These are phyloP conservation scores for Puccinia horiana DNA, from an alignment of 1,284 basidiomycete species.

Conservation along the genomic window DNA sequence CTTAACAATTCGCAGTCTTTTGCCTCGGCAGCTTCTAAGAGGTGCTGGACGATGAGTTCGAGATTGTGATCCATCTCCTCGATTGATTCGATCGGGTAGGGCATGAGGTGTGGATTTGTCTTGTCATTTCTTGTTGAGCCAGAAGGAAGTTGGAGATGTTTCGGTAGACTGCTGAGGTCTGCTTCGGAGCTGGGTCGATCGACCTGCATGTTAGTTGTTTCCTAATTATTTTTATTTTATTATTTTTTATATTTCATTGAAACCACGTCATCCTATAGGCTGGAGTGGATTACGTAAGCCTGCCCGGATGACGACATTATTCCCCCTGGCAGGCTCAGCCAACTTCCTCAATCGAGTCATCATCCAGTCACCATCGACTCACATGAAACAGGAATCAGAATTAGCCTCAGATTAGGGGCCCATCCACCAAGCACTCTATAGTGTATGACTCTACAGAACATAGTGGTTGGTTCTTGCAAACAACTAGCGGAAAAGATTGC, in stretches of 20 bases:
- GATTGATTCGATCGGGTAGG: constrained; percentile 78
- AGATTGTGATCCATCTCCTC: constrained; percentile 77
- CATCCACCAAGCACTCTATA: too few relatives aligned
- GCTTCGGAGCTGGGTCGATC: not conserved
- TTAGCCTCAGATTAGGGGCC: too few relatives aligned
- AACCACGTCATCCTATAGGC: too few relatives aligned
- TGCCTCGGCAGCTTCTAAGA: constrained; percentile 75
- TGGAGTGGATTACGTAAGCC: not conserved
- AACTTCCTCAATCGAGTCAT: too few relatives aligned
- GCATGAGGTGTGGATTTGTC: constrained; percentile 61
- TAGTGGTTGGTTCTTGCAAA: too few relatives aligned
- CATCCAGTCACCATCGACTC: too few relatives aligned
- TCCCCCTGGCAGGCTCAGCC: not conserved
- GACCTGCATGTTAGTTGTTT: not conserved
- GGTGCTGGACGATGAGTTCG: constrained; percentile 72
- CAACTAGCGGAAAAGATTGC: too few relatives aligned
- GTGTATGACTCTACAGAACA: too few relatives aligned
- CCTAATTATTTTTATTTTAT: not conserved
- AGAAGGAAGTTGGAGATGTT: constrained; percentile 47
- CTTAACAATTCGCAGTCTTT: constrained; percentile 68
- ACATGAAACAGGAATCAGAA: too few relatives aligned
- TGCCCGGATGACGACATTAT: not conserved
- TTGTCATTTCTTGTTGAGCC: constrained; percentile 51
- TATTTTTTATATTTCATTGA: not conserved
- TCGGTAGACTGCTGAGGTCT: constrained; percentile 21